Evolutionary conservation across 768 basidiomycete species (phyloP).

Genomic region (Psilocybe cyanescens): DNA sequence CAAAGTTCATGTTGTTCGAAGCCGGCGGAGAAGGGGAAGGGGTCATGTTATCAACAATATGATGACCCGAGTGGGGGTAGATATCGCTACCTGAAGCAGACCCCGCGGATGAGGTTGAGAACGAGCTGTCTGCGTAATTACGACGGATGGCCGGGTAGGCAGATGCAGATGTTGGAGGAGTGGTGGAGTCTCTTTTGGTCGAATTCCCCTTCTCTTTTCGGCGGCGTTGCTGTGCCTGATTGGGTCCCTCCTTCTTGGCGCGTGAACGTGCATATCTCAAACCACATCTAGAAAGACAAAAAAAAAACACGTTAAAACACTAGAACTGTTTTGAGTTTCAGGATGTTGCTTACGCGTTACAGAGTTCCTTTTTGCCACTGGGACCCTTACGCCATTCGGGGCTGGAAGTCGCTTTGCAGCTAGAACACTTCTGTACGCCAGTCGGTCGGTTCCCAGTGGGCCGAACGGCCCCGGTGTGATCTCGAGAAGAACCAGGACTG

Average conservation of each 20-base stretch:
- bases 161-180: constrained; percentile 40
- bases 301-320: constrained; percentile 11
- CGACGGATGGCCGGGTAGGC: constrained; percentile 52
- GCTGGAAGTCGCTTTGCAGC: constrained; percentile 80
- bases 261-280: constrained; percentile 85
- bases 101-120: constrained; percentile 49
- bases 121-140: constrained; percentile 50
- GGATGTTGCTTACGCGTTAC: constrained; percentile 76
- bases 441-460: constrained; percentile 67
- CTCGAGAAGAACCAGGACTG: constrained; percentile 56
- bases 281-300: constrained; percentile 60
- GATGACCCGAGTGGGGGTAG: constrained; percentile 50
- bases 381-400: constrained; percentile 95
- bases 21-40: constrained; percentile 75
- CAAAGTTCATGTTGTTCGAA: constrained; percentile 52
- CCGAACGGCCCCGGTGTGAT: constrained; percentile 47
- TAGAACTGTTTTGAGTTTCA: constrained; percentile 10
- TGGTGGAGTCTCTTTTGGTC: constrained; percentile 45
- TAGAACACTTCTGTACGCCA: constrained; percentile 74
- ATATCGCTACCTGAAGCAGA: constrained; percentile 63
- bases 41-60: constrained; percentile 40
- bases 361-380: constrained; percentile 88
- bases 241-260: constrained; percentile 84
- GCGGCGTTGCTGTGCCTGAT: constrained; percentile 52
- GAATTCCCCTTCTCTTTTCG: constrained; percentile 62